Percentiles rank a stretch among this genome's conserved stretches.
Evolutionary conservation across 2,329 filamentous ascomycete species (phyloP).

Genomic region (Pseudocercospora cruenta): DNA sequence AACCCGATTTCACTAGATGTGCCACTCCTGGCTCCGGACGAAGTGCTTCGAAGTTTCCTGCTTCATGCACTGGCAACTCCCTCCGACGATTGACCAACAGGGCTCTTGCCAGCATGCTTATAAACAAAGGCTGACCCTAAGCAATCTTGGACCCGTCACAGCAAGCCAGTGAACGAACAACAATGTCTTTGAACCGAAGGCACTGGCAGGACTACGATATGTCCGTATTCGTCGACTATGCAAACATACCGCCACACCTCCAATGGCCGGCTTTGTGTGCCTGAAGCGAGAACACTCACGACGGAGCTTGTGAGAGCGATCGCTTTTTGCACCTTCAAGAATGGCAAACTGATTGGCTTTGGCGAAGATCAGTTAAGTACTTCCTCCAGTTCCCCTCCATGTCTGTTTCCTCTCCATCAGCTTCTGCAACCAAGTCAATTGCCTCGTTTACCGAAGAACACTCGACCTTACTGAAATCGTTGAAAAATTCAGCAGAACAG

Average conservation of each 20-base stretch:
- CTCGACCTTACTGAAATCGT: not conserved
- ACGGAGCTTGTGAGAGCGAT: not conserved
- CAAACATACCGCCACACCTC: not conserved
- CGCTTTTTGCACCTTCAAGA: not conserved
- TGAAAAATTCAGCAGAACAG: not conserved
- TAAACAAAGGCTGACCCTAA: not conserved
- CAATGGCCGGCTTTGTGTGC: not conserved
- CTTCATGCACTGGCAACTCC: too few species aligned
- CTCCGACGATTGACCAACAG: too few species aligned
- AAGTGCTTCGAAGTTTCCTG: too few species aligned
- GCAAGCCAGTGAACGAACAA: not conserved
- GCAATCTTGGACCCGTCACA: not conserved
- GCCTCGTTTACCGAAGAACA: not conserved
- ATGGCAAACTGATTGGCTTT: not conserved
- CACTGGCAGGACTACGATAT: too few species aligned
- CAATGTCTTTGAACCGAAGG: not conserved
- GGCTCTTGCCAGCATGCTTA: too few species aligned
- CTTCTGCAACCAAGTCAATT: constrained; percentile 6
- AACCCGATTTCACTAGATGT: too few species aligned
- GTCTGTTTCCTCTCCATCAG: not conserved
- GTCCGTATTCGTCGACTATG: not conserved
- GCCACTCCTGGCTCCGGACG: too few species aligned
- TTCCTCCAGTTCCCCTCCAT: not conserved
- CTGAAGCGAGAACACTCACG: not conserved
- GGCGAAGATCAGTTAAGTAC: not conserved